A percentile compares a stretch with the other conserved stretches of the same genome.
Conservation (phyloP, 257 asterid species). For the Fraxinus cuspidata region DNA sequence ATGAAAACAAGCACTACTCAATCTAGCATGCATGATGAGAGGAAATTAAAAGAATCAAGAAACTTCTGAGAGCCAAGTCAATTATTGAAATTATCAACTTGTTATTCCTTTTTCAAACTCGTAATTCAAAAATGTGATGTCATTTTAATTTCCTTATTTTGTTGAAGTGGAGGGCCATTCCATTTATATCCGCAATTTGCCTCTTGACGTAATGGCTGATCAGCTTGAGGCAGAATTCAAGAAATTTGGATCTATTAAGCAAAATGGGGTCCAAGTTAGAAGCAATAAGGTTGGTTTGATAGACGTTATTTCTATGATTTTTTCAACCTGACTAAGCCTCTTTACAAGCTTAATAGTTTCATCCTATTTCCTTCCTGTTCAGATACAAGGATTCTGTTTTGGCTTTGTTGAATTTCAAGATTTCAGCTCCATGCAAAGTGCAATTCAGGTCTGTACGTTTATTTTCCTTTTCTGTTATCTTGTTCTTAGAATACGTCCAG, state of each 20-base stretch:
- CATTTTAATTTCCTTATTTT: conserved; percentile 19
- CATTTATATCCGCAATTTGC: conserved; percentile 77
- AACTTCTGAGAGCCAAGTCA: conserved; percentile 4
- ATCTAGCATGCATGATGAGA: not conserved
- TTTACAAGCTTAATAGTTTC: conserved; percentile 8
- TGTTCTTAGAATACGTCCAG: conserved; percentile 11
- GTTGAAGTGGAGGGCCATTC: conserved; percentile 81
- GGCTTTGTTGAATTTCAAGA: conserved; percentile 90
- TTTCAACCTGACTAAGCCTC: conserved; percentile 7
- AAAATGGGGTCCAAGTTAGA: conserved; percentile 86
- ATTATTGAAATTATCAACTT: not conserved
- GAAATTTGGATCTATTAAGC: conserved; percentile 78
- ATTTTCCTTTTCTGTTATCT: conserved; percentile 5
- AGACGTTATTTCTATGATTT: conserved; percentile 13
- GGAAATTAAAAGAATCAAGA: not conserved
- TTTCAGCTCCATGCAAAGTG: conserved; percentile 71
- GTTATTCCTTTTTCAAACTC: not conserved
- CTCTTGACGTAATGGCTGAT: conserved; percentile 52
- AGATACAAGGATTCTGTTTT: conserved; percentile 83
- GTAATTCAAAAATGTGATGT: conserved; percentile 1
- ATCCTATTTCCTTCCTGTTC: conserved; percentile 29
- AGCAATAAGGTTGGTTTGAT: conserved; percentile 60
- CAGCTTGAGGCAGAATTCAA: conserved; percentile 76
- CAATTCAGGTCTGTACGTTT: conserved; percentile 61
- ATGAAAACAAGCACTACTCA: conserved; percentile 10